Evolutionary conservation across 2,329 filamentous ascomycete genomes (phyloP), one percentile per base, ranked within the genome.

Genomic region (Colletotrichum musae): DNA sequence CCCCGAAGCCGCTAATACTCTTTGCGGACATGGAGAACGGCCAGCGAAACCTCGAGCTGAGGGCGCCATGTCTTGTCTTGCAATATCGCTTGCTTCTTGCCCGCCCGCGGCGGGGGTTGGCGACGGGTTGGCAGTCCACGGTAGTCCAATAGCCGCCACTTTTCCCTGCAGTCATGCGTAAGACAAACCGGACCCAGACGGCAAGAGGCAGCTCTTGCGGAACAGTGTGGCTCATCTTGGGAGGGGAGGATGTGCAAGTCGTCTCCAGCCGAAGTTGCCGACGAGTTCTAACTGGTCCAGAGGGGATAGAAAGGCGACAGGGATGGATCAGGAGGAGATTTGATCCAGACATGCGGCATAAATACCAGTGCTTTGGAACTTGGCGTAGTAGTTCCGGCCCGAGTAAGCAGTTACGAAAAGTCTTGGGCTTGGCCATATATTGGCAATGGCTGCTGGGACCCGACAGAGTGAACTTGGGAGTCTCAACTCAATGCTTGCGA

Each of bases 131-230:
- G 7, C 15, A 12, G n/a, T 28, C 28, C 12, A n/a, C 18, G 36
- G 43, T 6, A 53, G 56, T 15, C 57, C 48, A 63, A 41, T 26
- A 28, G 50, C 43, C 15, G 36, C n/a, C 13, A 18, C 50, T 18
- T 36, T 43, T 16, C 58, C 64, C 58, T 63, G 58, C 58, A 43
- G 47, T 26, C 43, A 16, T 21, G 43, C 15, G 16, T 39, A 52
- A 67, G 51, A 63, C 43, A 63, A 9, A 9, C 16, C n/a, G 5
- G 32, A 41, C 51, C 43, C 24, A 56, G 51, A 28, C n/a, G 26
- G 58, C n/a, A 21, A 45, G 48, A 50, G 28, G 26, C 41, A 45
- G 45, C 15, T 16, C n/a, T 12, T 50, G 28, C n/a, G 26, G 13
- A 50, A 45, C 15, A 10, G 21, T 24, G 18, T 53, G 16, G 9